These are phyloP conservation scores for Sicyos baderoa DNA, from an alignment of 306 rosid genomes.

Conservation along the genomic window DNA sequence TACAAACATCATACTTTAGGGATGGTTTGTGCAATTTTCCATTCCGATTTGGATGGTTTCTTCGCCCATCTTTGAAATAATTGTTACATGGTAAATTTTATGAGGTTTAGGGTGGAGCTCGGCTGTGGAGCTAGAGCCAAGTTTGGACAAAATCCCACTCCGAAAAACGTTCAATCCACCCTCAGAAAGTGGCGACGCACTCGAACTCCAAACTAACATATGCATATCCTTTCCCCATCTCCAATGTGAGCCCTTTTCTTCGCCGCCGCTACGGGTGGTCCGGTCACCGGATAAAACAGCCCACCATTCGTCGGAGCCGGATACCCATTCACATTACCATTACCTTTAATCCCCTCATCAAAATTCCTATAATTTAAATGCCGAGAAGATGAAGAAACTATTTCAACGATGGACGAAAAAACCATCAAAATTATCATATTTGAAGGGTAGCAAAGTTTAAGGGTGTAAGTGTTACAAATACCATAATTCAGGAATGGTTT, in stretches of 20 bases:
- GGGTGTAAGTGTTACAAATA: too few relatives aligned
- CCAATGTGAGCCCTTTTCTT: constrained; percentile 35
- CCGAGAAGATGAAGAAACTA: too few relatives aligned
- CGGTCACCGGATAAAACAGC: constrained; percentile 58
- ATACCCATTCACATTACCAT: constrained; percentile 23
- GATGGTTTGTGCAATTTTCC: too few relatives aligned
- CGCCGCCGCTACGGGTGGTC: constrained; percentile 25
- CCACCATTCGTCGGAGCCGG: constrained; percentile 56
- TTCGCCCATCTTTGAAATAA: too few relatives aligned
- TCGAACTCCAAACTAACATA: constrained; percentile 92
- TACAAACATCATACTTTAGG: too few relatives aligned
- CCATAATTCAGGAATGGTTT: too few relatives aligned
- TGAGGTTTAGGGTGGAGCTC: constrained; percentile 78
- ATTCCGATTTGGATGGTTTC: too few relatives aligned
- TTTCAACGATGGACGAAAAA: too few relatives aligned
- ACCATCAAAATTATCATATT: too few relatives aligned
- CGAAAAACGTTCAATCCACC: constrained; percentile 78
- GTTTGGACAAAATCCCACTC: constrained; percentile 67
- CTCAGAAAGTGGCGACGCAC: constrained; percentile 78
- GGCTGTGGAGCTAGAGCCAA: constrained; percentile 70
- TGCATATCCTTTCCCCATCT: constrained; percentile 64
- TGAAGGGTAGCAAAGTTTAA: too few relatives aligned
- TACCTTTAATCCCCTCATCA: constrained; percentile 43
- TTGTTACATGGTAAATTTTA: too few relatives aligned
- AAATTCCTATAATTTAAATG: constrained; percentile 37